Conservation (phyloP, 2,329 filamentous ascomycete genomes). For the Aspergillus piperis region DNA sequence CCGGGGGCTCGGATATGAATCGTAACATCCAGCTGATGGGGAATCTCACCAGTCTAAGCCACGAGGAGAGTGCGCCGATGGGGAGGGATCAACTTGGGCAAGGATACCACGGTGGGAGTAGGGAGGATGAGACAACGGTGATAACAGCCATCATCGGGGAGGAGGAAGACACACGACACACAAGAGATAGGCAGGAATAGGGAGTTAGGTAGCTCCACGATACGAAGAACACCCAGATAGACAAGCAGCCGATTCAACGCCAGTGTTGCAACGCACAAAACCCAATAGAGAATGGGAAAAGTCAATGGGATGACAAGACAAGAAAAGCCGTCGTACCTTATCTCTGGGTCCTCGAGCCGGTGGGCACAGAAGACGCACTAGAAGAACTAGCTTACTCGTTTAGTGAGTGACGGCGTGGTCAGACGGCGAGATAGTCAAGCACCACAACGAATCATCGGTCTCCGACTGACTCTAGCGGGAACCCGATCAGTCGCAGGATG, state of each 20-base stretch:
- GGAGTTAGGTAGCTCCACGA: neutral
- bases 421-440: neutral
- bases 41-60: neutral
- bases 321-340: conserved; percentile 1
- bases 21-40: neutral
- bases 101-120: conserved; percentile 4
- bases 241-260: neutral
- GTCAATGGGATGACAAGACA: neutral
- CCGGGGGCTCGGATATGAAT: neutral
- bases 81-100: neutral
- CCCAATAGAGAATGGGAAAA: neutral
- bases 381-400: neutral
- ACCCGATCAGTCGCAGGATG: neutral
- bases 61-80: neutral
- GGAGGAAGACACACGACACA: neutral
- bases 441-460: neutral
- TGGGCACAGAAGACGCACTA: neutral
- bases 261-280: neutral
- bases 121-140: neutral
- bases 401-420: neutral
- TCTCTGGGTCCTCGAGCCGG: neutral
- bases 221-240: neutral
- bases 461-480: neutral
- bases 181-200: neutral
- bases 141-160: neutral